A percentile compares a stretch with the other conserved stretches of the same genome.
phyloP scores from a whole-genome alignment of 345 rosid species.

The Moringa oleifera region DNA sequence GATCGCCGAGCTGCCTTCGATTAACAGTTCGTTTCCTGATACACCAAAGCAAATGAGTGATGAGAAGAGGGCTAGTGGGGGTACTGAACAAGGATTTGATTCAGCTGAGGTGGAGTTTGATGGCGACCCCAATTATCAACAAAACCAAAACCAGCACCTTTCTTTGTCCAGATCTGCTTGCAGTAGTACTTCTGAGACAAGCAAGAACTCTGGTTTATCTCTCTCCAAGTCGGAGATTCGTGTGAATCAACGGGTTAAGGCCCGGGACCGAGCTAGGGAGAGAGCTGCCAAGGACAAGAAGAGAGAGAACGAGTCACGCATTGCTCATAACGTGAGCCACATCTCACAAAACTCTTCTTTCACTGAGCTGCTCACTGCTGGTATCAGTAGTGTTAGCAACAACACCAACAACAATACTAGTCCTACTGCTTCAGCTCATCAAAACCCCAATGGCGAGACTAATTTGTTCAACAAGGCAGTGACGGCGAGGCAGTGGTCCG shows the following conservation, averaged over 20 bases:
- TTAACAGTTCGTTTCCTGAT: slow-evolving; percentile 55
- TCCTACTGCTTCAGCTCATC: slow-evolving; percentile 34
- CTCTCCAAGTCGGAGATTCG: slow-evolving; percentile 63
- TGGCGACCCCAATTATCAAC: slow-evolving; percentile 34
- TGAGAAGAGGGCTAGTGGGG: slow-evolving; percentile 46
- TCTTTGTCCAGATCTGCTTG: slow-evolving; percentile 85
- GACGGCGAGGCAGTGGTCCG: slow-evolving; percentile 49
- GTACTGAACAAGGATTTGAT: slow-evolving; percentile 38
- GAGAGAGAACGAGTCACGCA: slow-evolving; percentile 42
- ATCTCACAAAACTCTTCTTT: slow-evolving; percentile 56
- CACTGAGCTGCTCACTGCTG: slow-evolving; percentile 79
- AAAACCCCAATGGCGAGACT: slow-evolving; percentile 20
- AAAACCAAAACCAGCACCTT: slow-evolving; percentile 50
- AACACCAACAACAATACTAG: slow-evolving; percentile 10
- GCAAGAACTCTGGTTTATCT: slow-evolving; percentile 82
- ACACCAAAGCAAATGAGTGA: slow-evolving; percentile 58
- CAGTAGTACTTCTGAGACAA: slow-evolving; percentile 91
- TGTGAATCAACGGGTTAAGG: slow-evolving; percentile 53
- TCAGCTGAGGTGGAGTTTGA: slow-evolving; percentile 54
- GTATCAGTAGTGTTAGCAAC: slow-evolving; percentile 30
- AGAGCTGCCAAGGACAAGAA: slow-evolving; percentile 84
- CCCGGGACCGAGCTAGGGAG: slow-evolving; percentile 77
- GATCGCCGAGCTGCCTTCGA: slow-evolving; percentile 81
- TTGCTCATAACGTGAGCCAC: slow-evolving; percentile 23
- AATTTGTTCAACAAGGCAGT: slow-evolving; percentile 32